phyloP scores from a whole-genome alignment of 331 rosid species.

The Pyrus hybrid region DNA sequence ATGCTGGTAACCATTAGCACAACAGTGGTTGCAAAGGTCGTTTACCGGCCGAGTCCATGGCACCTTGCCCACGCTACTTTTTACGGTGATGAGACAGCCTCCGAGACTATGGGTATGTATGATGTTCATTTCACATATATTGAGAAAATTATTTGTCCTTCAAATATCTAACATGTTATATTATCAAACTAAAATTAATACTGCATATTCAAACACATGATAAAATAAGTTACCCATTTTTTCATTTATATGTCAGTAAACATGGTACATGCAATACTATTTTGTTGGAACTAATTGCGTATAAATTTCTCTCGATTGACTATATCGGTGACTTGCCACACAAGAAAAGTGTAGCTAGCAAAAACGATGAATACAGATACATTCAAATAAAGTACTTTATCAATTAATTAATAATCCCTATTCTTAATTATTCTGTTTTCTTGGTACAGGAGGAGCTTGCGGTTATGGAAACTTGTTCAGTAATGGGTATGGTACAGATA shows the following conservation, averaged over 20 bases:
- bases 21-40: conserved; percentile 2
- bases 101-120: conserved; percentile 69
- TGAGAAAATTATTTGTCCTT: neutral
- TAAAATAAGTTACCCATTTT: neutral
- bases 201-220: neutral
- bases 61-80: conserved; percentile 68
- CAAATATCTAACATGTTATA: neutral
- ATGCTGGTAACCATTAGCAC: conserved; percentile 22
- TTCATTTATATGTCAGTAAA: too few relatives aligned
- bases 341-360: neutral
- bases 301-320: too few relatives aligned
- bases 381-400: neutral
- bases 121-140: neutral
- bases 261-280: too few relatives aligned
- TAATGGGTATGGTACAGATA: conserved; percentile 76
- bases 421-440: neutral
- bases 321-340: neutral
- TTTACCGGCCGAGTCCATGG: conserved; percentile 63
- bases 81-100: conserved; percentile 86
- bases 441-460: conserved; percentile 72
- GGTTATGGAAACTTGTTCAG: conserved; percentile 79
- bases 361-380: neutral
- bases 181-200: neutral
- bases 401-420: neutral
- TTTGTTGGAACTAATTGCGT: too few relatives aligned